phyloP scores from a whole-genome alignment of 1,284 basidiomycete genomes.

The Mycosarcoma mackinlayi region DNA sequence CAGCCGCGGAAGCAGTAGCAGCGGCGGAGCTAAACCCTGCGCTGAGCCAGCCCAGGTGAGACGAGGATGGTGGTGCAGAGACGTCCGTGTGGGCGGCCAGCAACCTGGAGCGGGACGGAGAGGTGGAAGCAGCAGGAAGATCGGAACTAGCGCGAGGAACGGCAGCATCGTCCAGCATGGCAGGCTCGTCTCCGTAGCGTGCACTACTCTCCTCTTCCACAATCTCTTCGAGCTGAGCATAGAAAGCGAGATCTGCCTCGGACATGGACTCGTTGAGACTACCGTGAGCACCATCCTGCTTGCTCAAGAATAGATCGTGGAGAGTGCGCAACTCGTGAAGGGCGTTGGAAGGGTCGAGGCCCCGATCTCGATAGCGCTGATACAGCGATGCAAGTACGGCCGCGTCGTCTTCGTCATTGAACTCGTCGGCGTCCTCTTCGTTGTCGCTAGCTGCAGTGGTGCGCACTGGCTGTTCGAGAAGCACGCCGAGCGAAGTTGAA shows the following conservation, averaged over 20 bases:
- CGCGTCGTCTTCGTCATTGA: constrained; percentile 38
- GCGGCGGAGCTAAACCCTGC: constrained; percentile 23
- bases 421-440: constrained; percentile 19
- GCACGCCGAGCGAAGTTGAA: constrained; percentile 23
- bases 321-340: constrained; percentile 57
- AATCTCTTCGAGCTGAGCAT: constrained; percentile 57
- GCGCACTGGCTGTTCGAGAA: constrained; percentile 24
- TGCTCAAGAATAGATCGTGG: constrained; percentile 59
- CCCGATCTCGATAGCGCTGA: constrained; percentile 53
- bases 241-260: constrained; percentile 52
- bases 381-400: constrained; percentile 52
- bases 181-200: constrained; percentile 43
- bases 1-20: constrained; percentile 3
- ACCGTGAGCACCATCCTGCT: constrained; percentile 41
- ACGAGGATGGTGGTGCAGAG: constrained; percentile 7
- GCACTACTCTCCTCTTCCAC: constrained; percentile 52
- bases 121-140: neutral
- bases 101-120: constrained; percentile 5
- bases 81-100: constrained; percentile 9
- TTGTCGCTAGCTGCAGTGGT: constrained; percentile 8
- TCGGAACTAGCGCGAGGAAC: neutral
- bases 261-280: constrained; percentile 46
- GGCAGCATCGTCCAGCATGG: constrained; percentile 6
- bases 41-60: constrained; percentile 47
- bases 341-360: constrained; percentile 57